Percentiles rank a stretch among this genome's conserved stretches.
phyloP scores from a whole-genome alignment of 2,329 filamentous ascomycete species.

The Ophiostoma ulmi region DNA sequence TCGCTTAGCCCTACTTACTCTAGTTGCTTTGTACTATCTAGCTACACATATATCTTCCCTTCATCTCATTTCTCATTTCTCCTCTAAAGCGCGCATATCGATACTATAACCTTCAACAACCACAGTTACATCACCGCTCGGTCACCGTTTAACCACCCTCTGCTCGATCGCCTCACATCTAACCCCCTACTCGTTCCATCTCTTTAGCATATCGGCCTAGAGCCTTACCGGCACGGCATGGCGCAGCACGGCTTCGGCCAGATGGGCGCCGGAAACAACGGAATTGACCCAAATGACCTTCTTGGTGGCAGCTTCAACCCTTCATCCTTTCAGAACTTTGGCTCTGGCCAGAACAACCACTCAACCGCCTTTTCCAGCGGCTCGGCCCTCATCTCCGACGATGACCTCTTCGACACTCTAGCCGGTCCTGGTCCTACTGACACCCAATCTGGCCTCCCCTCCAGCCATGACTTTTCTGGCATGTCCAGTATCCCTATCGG shows the following conservation, averaged over 20 bases:
- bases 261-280: conserved; percentile 46
- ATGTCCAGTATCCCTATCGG: conserved; percentile 54
- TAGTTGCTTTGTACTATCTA: neutral
- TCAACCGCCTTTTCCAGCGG: conserved; percentile 70
- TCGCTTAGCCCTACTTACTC: neutral
- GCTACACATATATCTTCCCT: neutral
- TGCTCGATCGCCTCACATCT: neutral
- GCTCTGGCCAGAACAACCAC: conserved; percentile 50
- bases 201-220: neutral
- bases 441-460: conserved; percentile 46
- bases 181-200: neutral
- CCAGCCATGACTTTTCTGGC: conserved; percentile 52
- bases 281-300: conserved; percentile 79
- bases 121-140: neutral
- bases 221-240: conserved; percentile 36
- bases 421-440: conserved; percentile 49
- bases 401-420: conserved; percentile 77
- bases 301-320: conserved; percentile 61
- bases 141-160: neutral
- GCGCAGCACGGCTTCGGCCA: conserved; percentile 54
- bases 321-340: conserved; percentile 57
- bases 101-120: neutral
- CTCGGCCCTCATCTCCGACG: conserved; percentile 75
- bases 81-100: neutral
- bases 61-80: neutral